Conservation (phyloP, 2,329 filamentous ascomycete genomes). For the Verticillium dahliae region DNA sequence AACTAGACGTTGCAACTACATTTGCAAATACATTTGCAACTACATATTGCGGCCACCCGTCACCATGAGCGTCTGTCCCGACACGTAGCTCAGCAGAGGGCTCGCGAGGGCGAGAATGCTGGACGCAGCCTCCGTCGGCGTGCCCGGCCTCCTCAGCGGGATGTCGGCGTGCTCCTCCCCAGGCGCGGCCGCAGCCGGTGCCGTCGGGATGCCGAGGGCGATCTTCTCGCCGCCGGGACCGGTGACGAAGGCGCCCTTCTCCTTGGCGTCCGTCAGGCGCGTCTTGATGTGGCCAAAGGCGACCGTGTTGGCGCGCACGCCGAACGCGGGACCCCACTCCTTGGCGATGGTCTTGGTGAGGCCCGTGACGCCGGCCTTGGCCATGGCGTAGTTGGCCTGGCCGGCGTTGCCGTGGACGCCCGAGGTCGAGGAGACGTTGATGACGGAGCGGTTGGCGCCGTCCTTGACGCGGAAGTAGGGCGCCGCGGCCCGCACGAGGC, state of each 20-base stretch:
- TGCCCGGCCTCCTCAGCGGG: slow-evolving; percentile 69
- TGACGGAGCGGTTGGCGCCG: slow-evolving; percentile 67
- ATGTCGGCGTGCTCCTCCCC: slow-evolving; percentile 58
- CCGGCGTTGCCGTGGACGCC: slow-evolving; percentile 83
- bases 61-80: slow-evolving; percentile 80
- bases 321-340: slow-evolving; percentile 81
- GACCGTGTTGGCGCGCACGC: slow-evolving; percentile 75
- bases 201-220: slow-evolving; percentile 64
- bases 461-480: slow-evolving; percentile 86
- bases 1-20: slow-evolving; percentile 17
- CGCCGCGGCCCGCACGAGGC: slow-evolving; percentile 70
- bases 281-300: slow-evolving; percentile 81
- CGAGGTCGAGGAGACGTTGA: slow-evolving; percentile 79
- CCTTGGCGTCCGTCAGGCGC: slow-evolving; percentile 75
- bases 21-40: background rate
- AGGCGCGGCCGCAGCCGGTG: slow-evolving; percentile 38
- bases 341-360: slow-evolving; percentile 83
- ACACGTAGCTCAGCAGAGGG: slow-evolving; percentile 78
- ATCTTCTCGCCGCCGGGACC: slow-evolving; percentile 72
- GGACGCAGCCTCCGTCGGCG: slow-evolving; percentile 72
- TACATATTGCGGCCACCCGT: slow-evolving; percentile 67
- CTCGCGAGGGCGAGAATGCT: slow-evolving; percentile 73
- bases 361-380: slow-evolving; percentile 77
- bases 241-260: slow-evolving; percentile 72
- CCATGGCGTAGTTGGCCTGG: slow-evolving; percentile 83